phyloP scores from a whole-genome alignment of 306 rosid species.

The Neltuma alba region DNA sequence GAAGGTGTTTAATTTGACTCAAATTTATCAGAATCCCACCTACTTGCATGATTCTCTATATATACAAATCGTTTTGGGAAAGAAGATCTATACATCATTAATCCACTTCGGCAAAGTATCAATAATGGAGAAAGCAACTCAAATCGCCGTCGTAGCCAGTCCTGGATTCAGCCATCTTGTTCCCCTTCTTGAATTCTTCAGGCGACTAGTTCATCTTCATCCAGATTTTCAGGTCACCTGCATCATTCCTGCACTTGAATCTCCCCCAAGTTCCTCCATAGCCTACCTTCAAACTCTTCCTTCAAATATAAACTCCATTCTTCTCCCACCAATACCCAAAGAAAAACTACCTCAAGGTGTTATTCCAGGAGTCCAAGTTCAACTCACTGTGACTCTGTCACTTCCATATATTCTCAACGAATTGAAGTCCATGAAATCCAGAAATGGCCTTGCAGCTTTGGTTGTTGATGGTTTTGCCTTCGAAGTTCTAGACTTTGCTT shows the following conservation, averaged over 20 bases:
- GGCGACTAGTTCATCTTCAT: conserved; percentile 30
- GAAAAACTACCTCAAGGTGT: conserved; percentile 29
- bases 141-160: no score
- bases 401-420: conserved; percentile 31
- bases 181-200: no score
- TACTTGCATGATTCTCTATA: no score
- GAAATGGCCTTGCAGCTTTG: conserved; percentile 26
- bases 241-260: conserved; percentile 46
- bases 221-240: conserved; percentile 45
- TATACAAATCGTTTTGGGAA: no score
- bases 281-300: conserved; percentile 47
- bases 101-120: no score
- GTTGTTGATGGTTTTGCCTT: conserved; percentile 31
- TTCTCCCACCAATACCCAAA: conserved; percentile 43
- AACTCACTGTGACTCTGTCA: conserved; percentile 35
- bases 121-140: no score
- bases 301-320: conserved; percentile 36
- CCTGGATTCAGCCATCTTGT: no score
- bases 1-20: no score
- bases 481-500: conserved; percentile 31
- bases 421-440: conserved; percentile 30
- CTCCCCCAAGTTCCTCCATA: conserved; percentile 34
- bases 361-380: conserved; percentile 19
- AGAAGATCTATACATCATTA: no score
- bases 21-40: no score